phyloP scores from a whole-genome alignment of 306 rosid species.

The Rosa multiflora region DNA sequence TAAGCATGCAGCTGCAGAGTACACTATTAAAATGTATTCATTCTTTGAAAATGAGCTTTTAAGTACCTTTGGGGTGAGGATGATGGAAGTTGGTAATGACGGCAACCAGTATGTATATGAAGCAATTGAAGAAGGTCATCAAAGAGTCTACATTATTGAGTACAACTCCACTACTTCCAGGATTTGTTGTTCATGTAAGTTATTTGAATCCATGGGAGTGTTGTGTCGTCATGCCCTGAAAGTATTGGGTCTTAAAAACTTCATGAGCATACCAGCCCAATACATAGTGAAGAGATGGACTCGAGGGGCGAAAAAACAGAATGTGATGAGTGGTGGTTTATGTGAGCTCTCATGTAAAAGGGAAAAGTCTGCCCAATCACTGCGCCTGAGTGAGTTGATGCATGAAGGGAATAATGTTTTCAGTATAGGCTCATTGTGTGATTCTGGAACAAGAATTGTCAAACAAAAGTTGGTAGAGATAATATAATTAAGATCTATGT shows the following conservation, averaged over 20 bases:
- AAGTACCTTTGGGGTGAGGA: slow-evolving; percentile 23
- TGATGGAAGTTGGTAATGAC: slow-evolving; percentile 9
- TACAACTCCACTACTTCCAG: not conserved
- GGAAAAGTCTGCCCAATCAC: slow-evolving; percentile 5
- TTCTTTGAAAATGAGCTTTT: slow-evolving; percentile 21
- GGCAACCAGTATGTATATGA: slow-evolving; percentile 13
- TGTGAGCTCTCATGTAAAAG: not conserved
- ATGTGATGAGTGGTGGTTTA: not conserved
- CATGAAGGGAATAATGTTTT: slow-evolving; percentile 21
- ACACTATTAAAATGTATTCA: slow-evolving; percentile 14
- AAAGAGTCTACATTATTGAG: slow-evolving; percentile 11
- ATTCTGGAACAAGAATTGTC: slow-evolving; percentile 13
- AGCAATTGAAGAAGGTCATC: slow-evolving; percentile 16
- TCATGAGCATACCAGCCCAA: slow-evolving; percentile 10
- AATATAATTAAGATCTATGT: not conserved
- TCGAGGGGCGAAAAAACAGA: slow-evolving; percentile 8
- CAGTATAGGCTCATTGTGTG: slow-evolving; percentile 15
- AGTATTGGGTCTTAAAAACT: slow-evolving; percentile 15
- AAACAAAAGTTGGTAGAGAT: slow-evolving; percentile 14
- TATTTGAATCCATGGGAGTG: slow-evolving; percentile 19
- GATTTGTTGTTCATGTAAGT: slow-evolving; percentile 23
- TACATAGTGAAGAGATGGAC: slow-evolving; percentile 26
- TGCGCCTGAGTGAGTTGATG: slow-evolving; percentile 6
- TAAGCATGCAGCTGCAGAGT: slow-evolving; percentile 19
- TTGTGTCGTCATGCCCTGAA: slow-evolving; percentile 26